Evolutionary conservation across 139 green algal species (phyloP).

Genomic region (Volvox africanus): DNA sequence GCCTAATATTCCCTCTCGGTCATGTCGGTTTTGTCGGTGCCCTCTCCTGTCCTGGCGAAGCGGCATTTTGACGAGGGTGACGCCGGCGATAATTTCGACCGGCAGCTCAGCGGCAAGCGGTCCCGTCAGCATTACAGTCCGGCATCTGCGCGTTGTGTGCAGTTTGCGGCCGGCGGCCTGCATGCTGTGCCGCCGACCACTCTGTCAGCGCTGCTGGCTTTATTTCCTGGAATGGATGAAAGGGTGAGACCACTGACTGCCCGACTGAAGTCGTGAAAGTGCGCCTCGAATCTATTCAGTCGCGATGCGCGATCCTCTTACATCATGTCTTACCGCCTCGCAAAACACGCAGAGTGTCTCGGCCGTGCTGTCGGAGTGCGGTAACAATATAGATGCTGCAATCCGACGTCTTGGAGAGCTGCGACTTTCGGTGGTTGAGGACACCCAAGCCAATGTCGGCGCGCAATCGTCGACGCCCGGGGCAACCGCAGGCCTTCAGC

Average conservation of each 20-base stretch:
- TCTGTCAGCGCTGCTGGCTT: constrained; percentile 63
- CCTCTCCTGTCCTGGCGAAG: constrained; percentile 34
- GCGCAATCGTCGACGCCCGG: background rate
- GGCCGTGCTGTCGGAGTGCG: constrained; percentile 76
- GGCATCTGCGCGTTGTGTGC: background rate
- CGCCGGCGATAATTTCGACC: constrained; percentile 2
- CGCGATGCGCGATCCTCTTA: no score
- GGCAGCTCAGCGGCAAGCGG: constrained; percentile 30
- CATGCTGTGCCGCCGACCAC: constrained; percentile 50
- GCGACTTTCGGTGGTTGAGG: constrained; percentile 50
- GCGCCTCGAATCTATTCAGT: no score
- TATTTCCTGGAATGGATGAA: constrained; percentile 83
- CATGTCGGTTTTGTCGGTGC: constrained; percentile 29
- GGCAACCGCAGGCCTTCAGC: background rate
- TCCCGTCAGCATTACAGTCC: constrained; percentile 21
- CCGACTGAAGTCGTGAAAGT: no score
- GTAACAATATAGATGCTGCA: constrained; percentile 84
- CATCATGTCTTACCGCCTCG: background rate
- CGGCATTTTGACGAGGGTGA: constrained; percentile 43
- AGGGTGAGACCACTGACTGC: constrained; percentile 53
- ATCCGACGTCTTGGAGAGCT: constrained; percentile 81
- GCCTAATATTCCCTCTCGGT: constrained; percentile 23
- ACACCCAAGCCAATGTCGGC: background rate
- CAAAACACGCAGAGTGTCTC: constrained; percentile 68
- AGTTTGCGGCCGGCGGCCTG: constrained; percentile 29